These are phyloP conservation scores for Lactuca sativa DNA, from an alignment of 129 eudicot genomes.

Conservation along the genomic window DNA sequence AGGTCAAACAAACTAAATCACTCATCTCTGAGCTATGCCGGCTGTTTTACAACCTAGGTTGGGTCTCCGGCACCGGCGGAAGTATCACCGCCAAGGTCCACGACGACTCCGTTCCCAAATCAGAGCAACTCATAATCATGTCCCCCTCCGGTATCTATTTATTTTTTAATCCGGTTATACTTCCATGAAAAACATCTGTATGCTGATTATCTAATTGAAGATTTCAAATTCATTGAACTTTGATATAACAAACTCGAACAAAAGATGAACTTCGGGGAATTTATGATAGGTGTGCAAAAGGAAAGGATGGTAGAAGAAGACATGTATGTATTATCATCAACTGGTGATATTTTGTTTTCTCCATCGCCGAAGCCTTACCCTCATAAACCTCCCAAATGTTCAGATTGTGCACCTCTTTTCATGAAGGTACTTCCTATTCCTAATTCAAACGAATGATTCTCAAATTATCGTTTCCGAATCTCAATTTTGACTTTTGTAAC, in stretches of 20 bases:
- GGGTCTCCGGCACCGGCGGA: conserved; percentile 99
- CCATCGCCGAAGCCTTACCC: conserved; percentile 86
- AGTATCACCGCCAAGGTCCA: conserved; percentile 96
- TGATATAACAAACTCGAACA: background rate
- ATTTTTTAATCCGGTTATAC: background rate
- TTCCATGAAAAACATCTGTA: background rate
- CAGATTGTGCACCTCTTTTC: conserved; percentile 91
- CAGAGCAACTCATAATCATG: conserved; percentile 88
- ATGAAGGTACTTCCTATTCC: conserved; percentile 56
- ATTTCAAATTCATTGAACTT: background rate
- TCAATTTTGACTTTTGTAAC: background rate
- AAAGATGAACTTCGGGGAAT: conserved; percentile 10
- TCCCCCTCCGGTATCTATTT: conserved; percentile 78
- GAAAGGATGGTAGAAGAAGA: conserved; percentile 96
- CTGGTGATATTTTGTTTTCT: conserved; percentile 55
- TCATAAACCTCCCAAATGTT: conserved; percentile 85
- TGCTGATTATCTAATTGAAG: background rate
- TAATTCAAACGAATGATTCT: conserved; percentile 5
- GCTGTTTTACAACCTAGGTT: conserved; percentile 84
- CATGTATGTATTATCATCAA: conserved; percentile 83
- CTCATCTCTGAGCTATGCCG: conserved; percentile 87
- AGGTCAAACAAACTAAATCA: conserved; percentile 66
- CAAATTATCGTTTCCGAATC: background rate
- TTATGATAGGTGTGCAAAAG: conserved; percentile 85
- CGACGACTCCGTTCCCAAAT: conserved; percentile 81